These are phyloP conservation scores for Earliella scabrosa DNA, from an alignment of 1,284 basidiomycete genomes.

Conservation along the genomic window DNA sequence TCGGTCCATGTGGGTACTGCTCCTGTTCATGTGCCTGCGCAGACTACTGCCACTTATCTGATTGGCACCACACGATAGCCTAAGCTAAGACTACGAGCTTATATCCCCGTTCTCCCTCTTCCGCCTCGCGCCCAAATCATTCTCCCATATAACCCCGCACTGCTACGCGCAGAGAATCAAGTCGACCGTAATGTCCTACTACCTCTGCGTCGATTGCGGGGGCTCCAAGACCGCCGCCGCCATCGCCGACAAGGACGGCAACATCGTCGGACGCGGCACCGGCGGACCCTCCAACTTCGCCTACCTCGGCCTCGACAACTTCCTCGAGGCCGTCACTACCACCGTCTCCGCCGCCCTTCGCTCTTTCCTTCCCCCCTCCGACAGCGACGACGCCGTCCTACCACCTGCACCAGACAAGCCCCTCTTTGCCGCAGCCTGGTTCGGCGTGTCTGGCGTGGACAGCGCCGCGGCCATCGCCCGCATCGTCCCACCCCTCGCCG, in stretches of 20 bases:
- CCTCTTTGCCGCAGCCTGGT: conserved; percentile 69
- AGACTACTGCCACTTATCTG: conserved; percentile 11
- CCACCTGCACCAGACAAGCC: conserved; percentile 44
- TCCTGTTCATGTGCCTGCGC: conserved; percentile 9
- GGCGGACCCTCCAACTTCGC: conserved; percentile 73
- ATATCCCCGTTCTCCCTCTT: no score
- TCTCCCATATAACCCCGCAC: no score
- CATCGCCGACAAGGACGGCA: conserved; percentile 58
- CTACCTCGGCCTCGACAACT: conserved; percentile 57
- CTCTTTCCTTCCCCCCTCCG: conserved; percentile 40
- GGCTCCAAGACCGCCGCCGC: conserved; percentile 81
- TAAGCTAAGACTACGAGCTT: no score
- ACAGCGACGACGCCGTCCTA: conserved; percentile 30
- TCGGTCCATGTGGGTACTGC: conserved; percentile 9
- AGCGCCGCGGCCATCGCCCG: conserved; percentile 61
- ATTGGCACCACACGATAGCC: conserved; percentile 12
- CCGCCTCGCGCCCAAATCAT: no score
- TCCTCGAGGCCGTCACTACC: conserved; percentile 49
- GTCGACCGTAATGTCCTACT: conserved; percentile 72
- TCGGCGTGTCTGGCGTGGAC: conserved; percentile 79
- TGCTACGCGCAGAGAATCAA: no score
- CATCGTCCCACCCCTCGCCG: conserved; percentile 55
- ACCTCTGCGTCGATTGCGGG: conserved; percentile 81
- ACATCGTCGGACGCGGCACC: conserved; percentile 61
- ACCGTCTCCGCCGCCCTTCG: conserved; percentile 61